A percentile compares a stretch with the other conserved stretches of the same genome.
Conservation (phyloP, 768 basidiomycete species). For the Leccinum rimulosum region DNA sequence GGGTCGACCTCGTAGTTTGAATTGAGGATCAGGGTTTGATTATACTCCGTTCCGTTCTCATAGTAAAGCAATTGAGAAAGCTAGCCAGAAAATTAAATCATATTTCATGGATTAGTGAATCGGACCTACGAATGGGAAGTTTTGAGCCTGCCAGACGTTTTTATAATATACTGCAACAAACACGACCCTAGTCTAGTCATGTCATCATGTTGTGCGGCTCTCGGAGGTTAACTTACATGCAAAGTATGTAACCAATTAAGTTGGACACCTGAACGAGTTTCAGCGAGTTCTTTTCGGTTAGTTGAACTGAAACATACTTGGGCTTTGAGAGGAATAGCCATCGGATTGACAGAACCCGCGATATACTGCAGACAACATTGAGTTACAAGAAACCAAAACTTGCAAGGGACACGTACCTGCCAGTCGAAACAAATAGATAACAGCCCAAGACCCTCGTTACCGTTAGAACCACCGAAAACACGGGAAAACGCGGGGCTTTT, state of each 20-base stretch:
- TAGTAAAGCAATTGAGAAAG: slow-evolving; percentile 51
- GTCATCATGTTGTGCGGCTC: not conserved
- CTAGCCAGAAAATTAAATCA: slow-evolving; percentile 13
- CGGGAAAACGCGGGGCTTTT: slow-evolving; percentile 31
- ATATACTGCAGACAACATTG: slow-evolving; percentile 20
- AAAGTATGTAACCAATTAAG: slow-evolving; percentile 51
- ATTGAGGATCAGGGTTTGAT: slow-evolving; percentile 54
- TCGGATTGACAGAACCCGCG: slow-evolving; percentile 39
- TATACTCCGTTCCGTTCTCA: slow-evolving; percentile 50
- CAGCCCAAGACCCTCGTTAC: slow-evolving; percentile 67
- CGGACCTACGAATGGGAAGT: slow-evolving; percentile 56
- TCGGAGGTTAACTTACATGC: slow-evolving; percentile 41
- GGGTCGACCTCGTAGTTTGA: slow-evolving; percentile 50
- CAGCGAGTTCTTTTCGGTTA: not conserved
- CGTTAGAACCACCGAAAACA: slow-evolving; percentile 63
- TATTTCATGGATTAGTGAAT: slow-evolving; percentile 7
- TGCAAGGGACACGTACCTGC: slow-evolving; percentile 30
- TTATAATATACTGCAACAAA: slow-evolving; percentile 39
- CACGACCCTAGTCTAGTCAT: slow-evolving; percentile 31
- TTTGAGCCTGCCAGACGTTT: slow-evolving; percentile 57
- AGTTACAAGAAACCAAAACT: not conserved
- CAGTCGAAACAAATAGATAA: slow-evolving; percentile 62
- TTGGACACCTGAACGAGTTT: slow-evolving; percentile 35
- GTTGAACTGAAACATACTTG: slow-evolving; percentile 31
- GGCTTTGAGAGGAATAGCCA: slow-evolving; percentile 54